A percentile compares a stretch with the other conserved stretches of the same genome.
Conservation (phyloP, 768 basidiomycete species). For the Candolleomyces aberdarensis region DNA sequence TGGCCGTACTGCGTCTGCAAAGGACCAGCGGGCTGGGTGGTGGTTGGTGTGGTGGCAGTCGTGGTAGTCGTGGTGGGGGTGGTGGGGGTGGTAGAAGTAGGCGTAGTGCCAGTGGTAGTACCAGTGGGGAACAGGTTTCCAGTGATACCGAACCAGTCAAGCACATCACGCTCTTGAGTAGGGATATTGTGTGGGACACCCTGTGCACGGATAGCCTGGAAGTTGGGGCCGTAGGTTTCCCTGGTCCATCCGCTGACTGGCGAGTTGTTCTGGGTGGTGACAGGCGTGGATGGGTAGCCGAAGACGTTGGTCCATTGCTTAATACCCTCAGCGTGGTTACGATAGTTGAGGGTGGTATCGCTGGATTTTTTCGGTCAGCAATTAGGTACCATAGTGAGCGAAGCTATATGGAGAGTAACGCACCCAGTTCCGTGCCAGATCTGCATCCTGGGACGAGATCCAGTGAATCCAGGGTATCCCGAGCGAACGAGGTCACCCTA, state of each 20-base stretch:
- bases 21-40: slow-evolving; percentile 16
- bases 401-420: background rate
- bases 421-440: slow-evolving; percentile 52
- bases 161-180: slow-evolving; percentile 41
- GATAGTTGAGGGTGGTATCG: slow-evolving; percentile 47
- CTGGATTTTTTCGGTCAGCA: background rate
- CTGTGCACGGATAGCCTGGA: slow-evolving; percentile 47
- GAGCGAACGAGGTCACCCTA: slow-evolving; percentile 42
- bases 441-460: slow-evolving; percentile 47
- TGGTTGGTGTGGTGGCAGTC: slow-evolving; percentile 5
- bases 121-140: slow-evolving; percentile 17
- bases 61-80: slow-evolving; percentile 12
- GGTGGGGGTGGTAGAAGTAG: slow-evolving; percentile 16
- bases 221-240: slow-evolving; percentile 44
- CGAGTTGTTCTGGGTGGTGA: slow-evolving; percentile 33
- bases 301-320: slow-evolving; percentile 59
- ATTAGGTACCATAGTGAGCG: background rate
- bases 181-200: slow-evolving; percentile 53
- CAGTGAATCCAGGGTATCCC: slow-evolving; percentile 53
- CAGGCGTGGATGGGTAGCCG: slow-evolving; percentile 39
- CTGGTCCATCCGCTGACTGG: slow-evolving; percentile 45
- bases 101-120: slow-evolving; percentile 14
- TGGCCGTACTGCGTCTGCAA: slow-evolving; percentile 25
- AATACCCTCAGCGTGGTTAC: slow-evolving; percentile 49
- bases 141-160: slow-evolving; percentile 47